Conservation (phyloP, 2,329 filamentous ascomycete genomes). For the Aspergillus puulaauensis region DNA sequence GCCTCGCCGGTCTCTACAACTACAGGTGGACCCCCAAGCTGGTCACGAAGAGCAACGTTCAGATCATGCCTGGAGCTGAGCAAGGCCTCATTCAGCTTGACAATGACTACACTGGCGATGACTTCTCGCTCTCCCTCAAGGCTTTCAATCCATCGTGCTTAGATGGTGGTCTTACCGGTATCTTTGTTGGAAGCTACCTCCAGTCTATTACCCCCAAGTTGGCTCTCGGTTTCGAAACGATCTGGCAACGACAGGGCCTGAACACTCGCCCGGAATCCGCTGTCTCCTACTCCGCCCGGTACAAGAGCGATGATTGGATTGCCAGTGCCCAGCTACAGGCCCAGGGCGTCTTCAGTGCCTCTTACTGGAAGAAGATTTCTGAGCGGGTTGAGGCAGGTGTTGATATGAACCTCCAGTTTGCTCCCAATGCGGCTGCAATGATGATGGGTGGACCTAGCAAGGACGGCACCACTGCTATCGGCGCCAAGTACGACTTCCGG, state of each 20-base stretch:
- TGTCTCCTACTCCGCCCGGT: conserved; percentile 85
- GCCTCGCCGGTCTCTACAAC: conserved; percentile 86
- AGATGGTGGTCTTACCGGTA: conserved; percentile 89
- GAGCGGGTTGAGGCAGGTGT: conserved; percentile 96
- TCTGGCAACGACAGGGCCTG: conserved; percentile 86
- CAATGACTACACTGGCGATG: conserved; percentile 88
- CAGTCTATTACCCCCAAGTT: conserved; percentile 87
- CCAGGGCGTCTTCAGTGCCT: conserved; percentile 82
- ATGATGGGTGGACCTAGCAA: conserved; percentile 77
- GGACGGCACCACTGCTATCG: conserved; percentile 87
- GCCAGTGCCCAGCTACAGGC: conserved; percentile 86
- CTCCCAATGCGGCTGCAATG: conserved; percentile 61
- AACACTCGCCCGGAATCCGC: conserved; percentile 87
- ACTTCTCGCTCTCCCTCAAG: conserved; percentile 93
- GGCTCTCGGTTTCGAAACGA: conserved; percentile 83
- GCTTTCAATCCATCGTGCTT: conserved; percentile 92
- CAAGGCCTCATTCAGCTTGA: conserved; percentile 92
- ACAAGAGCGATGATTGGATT: conserved; percentile 91
- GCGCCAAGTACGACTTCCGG: conserved; percentile 97
- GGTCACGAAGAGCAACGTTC: conserved; percentile 83
- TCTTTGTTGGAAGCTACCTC: conserved; percentile 93
- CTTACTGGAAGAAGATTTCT: conserved; percentile 89
- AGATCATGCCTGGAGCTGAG: conserved; percentile 72
- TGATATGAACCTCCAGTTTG: conserved; percentile 86
- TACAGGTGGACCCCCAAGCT: conserved; percentile 80